Base-by-base conservation (phyloP, 2,329 filamentous ascomycete genomes). In the Chlorencoelia australis region DNA sequence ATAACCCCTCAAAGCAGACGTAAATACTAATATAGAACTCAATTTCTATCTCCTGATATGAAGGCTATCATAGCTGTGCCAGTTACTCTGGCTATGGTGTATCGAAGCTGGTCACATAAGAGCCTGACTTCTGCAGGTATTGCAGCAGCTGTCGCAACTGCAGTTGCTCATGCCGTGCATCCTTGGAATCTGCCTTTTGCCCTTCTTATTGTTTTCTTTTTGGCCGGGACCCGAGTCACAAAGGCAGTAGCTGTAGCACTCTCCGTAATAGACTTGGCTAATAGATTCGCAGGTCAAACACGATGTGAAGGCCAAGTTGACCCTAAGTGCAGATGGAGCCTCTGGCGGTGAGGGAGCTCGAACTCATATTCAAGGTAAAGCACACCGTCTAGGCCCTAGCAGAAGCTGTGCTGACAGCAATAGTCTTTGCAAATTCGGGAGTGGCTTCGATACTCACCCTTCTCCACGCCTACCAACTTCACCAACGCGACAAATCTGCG, bases 161-260 rank as follows among this genome's bases (percentile, higher is more conserved):
- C 86, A 4, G 59, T 72, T 30, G 74, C 82, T 8, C 91, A 98
- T 59, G 86, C 87, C 11, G 63, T 88, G n/a, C 88, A 96, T 59
- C 89, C 89, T 3, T 95, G 86, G 80, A 84, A 83, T 42, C 66
- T 88, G n/a, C 88, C 86, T n/a, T 93, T 95, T 62, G 73, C 73
- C 18, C 69, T 95, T 8, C 69, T 96, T 2, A 72, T 73, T 33
- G 73, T 87, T 22, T 96, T 96, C 65, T 96, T 94, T 60, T 64
- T 94, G 3, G 76, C 82, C 4, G 91, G 87, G 2, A 94, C 82
- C 1, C 68, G 77, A 34, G 87, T 79, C 1, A 95, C 89, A 1
- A 88, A 89, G 65, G 83, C n/a, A n/a, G 5, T 24, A 9, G 4
- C 8, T n/a, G 9, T 13, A 17, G 11, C 18, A 4, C 5, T 4